Conservation (phyloP, 169 alveolate species). For the Eimeria necatrix region DNA sequence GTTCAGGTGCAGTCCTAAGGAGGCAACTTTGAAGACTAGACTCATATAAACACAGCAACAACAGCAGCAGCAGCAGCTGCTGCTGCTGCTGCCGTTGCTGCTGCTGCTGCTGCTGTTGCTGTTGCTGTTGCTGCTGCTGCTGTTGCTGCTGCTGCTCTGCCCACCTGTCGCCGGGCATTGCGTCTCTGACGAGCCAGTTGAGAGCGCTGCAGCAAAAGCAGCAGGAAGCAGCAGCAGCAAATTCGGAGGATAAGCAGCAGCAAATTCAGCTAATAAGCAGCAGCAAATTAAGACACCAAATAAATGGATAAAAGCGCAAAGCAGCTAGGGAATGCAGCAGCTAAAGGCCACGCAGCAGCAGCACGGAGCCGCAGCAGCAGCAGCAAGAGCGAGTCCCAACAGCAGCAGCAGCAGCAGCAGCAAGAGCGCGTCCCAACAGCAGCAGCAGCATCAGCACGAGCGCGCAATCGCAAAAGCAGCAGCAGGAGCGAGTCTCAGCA, state of each 20-base stretch:
- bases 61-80: no score
- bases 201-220: constrained; percentile 82
- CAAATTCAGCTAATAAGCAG: background rate
- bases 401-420: no score
- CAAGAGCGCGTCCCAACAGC: background rate
- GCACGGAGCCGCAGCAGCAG: no score
- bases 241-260: constrained; percentile 4
- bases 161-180: constrained; percentile 75
- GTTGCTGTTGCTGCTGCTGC: no score
- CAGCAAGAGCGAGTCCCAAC: no score
- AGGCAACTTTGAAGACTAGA: no score
- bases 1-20: no score
- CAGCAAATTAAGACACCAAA: background rate
- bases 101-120: no score
- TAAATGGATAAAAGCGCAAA: background rate
- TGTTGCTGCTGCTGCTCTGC: background rate
- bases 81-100: no score
- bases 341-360: background rate
- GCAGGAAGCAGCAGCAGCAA: constrained; percentile 81
- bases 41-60: no score
- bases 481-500: no score
- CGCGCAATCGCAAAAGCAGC: background rate
- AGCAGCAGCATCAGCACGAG: background rate
- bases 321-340: background rate
- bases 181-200: constrained; percentile 91